Evolutionary conservation across 352 stramenopile species (phyloP).

Genomic region (Thraustochytrium sp.): DNA sequence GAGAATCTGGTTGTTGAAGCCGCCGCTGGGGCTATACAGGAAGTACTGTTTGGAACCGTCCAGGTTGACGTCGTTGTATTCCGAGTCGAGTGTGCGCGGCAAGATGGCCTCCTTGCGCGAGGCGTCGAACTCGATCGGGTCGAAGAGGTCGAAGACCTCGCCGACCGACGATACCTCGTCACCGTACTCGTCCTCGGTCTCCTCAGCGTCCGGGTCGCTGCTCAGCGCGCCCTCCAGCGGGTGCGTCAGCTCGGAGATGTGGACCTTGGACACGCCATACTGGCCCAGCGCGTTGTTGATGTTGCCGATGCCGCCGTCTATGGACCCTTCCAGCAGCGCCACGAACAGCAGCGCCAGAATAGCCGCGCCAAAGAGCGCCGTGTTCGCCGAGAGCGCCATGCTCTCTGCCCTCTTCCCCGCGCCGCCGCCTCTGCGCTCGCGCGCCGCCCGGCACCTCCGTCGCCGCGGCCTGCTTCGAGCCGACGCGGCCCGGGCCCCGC

Average conservation of each 20-base stretch:
- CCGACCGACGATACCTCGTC: neutral
- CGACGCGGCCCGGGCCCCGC: no score
- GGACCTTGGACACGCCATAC: neutral
- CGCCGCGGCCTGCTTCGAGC: no score
- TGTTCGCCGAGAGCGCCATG: neutral
- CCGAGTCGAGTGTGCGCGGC: neutral
- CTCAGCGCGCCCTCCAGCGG: no score
- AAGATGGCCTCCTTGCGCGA: neutral
- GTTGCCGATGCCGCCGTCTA: neutral
- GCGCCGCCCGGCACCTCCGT: no score
- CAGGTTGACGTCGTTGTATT: constrained; percentile 12
- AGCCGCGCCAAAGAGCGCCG: neutral
- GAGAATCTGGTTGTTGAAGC: constrained; percentile 45
- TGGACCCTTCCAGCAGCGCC: neutral
- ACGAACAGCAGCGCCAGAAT: neutral
- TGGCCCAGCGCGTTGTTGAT: neutral
- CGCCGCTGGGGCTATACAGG: constrained; percentile 17
- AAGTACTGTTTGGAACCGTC: constrained; percentile 40
- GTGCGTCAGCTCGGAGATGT: no score
- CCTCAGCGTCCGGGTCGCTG: neutral
- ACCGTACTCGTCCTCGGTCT: neutral
- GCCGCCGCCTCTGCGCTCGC: no score
- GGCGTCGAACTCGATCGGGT: neutral
- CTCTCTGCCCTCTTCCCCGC: neutral
- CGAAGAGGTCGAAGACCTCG: neutral